A percentile compares a stretch with the other conserved stretches of the same genome.
These are phyloP conservation scores for Ceriops decandra DNA, from an alignment of 345 rosid genomes.

Conservation along the genomic window DNA sequence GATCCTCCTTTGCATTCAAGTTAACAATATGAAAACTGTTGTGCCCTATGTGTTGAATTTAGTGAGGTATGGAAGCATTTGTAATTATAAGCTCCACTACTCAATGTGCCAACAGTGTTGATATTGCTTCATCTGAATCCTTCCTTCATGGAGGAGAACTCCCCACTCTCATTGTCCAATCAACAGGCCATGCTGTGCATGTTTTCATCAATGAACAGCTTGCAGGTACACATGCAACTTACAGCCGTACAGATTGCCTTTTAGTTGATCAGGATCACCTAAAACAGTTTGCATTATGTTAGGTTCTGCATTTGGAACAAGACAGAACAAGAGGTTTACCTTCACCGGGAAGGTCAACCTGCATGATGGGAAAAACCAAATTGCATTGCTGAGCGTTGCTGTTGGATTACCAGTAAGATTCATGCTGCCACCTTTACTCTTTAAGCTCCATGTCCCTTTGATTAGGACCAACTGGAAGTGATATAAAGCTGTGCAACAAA, in stretches of 20 bases:
- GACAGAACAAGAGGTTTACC: slow-evolving; percentile 67
- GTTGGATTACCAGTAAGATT: slow-evolving; percentile 88
- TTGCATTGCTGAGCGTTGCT: slow-evolving; percentile 91
- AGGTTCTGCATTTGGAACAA: slow-evolving; percentile 93
- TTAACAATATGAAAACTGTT: background rate
- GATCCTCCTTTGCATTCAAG: background rate
- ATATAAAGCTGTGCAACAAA: background rate
- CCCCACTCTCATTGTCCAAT: slow-evolving; percentile 83
- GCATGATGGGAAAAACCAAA: slow-evolving; percentile 73
- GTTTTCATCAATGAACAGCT: slow-evolving; percentile 79
- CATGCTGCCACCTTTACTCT: background rate
- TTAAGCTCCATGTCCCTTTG: background rate
- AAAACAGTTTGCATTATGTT: slow-evolving; percentile 5
- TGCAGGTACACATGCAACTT: slow-evolving; percentile 54
- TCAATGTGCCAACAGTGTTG: slow-evolving; percentile 49
- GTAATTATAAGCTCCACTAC: background rate
- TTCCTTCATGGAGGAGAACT: slow-evolving; percentile 86
- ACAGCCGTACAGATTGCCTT: background rate
- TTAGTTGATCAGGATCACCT: slow-evolving; percentile 2
- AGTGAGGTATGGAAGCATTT: background rate
- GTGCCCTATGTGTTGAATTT: background rate
- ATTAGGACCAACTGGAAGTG: background rate
- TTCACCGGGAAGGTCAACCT: slow-evolving; percentile 75
- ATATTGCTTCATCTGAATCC: slow-evolving; percentile 70
- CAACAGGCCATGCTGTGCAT: slow-evolving; percentile 95